These are phyloP conservation scores for Bryum argenteum DNA, from an alignment of 225 moss, liverwort and hornwort genomes.

Conservation along the genomic window DNA sequence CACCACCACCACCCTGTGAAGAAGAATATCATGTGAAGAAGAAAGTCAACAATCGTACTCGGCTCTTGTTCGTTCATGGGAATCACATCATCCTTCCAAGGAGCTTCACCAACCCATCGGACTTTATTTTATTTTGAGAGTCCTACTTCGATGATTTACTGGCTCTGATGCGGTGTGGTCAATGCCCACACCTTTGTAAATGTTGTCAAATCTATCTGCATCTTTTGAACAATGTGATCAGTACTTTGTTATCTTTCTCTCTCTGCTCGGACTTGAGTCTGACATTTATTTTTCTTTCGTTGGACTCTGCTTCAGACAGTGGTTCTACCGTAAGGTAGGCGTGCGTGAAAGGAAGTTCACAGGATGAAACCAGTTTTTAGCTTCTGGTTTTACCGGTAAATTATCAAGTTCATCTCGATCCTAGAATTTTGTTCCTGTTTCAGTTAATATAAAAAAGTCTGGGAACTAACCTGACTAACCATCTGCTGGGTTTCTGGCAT, in stretches of 20 bases:
- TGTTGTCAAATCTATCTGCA: conserved; percentile 67
- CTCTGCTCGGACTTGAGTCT: conserved; percentile 1
- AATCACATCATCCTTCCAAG: not conserved
- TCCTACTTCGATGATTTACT: conserved; percentile 31
- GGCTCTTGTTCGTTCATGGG: conserved; percentile 22
- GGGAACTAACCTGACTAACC: too few species aligned
- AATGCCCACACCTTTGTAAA: conserved; percentile 52
- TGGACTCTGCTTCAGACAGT: not conserved
- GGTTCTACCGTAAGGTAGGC: too few species aligned
- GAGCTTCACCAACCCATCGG: conserved; percentile 12
- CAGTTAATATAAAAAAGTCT: too few species aligned
- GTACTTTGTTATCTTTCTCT: conserved; percentile 25
- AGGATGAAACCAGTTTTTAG: too few species aligned
- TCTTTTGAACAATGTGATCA: conserved; percentile 50
- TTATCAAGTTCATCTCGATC: too few species aligned
- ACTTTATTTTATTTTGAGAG: conserved; percentile 28
- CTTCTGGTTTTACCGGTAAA: too few species aligned
- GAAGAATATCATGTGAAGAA: not conserved
- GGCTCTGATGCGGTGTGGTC: conserved; percentile 44
- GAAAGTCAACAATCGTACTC: conserved; percentile 31
- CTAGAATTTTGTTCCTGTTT: too few species aligned
- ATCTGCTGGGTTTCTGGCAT: too few species aligned
- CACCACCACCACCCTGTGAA: conserved; percentile 13
- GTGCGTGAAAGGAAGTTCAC: too few species aligned
- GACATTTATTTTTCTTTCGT: conserved; percentile 21